Evolutionary conservation across 2,329 filamentous ascomycete species (phyloP), one percentile per base, ranked within the genome.

Genomic region (Ophiostoma tasmaniense): DNA sequence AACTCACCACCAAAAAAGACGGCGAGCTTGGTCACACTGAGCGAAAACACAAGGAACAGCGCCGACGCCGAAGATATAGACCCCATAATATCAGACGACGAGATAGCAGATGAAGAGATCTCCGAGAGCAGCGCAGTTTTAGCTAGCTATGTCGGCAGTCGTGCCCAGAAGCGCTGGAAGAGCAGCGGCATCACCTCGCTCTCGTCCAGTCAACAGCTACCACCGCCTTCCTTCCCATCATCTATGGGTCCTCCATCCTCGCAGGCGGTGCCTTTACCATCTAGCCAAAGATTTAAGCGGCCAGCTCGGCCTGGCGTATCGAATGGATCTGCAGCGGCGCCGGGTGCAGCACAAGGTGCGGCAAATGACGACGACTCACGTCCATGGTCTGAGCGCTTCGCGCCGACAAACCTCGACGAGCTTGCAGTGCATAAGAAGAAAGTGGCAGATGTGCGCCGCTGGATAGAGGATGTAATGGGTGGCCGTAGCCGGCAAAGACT

Each of bases 361-460:
- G 33, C 14, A 33, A 45, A 68, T 39, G 80, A 82, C 66, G 82
- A 86, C 45, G 89, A 92, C 73, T 79, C 82, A 66, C 85, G 90
- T 67, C 93, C 94, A 2, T 98, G 94, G 94, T 90, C 90, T 20
- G 93, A 97, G 73, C 87, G 89, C 73, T 98, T 92, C 77, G 89
- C 86, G 1, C 94, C 94, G 0, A 75, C 77, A 2, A 90, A 85
- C 73, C 77, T 97, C 14, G 88, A 93, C 20, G 94, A 98, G 79
- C 81, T 99, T 64, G 94, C 90, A 0, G 94, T 99, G 22, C 93
- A 99, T 78, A 97, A 96, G 81, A 95, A 87, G 74, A 99, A 99
- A 78, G 91, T 98, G 6, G 80, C 87, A 1, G 93, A 98, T 79
- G 93, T 98, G 64, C 86, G 88, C 70, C 83, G 80, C 70, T 98